A percentile compares a stretch with the other conserved stretches of the same genome.
These are phyloP conservation scores for Thymus mandschuricus DNA, from an alignment of 257 asterid genomes.

Conservation along the genomic window DNA sequence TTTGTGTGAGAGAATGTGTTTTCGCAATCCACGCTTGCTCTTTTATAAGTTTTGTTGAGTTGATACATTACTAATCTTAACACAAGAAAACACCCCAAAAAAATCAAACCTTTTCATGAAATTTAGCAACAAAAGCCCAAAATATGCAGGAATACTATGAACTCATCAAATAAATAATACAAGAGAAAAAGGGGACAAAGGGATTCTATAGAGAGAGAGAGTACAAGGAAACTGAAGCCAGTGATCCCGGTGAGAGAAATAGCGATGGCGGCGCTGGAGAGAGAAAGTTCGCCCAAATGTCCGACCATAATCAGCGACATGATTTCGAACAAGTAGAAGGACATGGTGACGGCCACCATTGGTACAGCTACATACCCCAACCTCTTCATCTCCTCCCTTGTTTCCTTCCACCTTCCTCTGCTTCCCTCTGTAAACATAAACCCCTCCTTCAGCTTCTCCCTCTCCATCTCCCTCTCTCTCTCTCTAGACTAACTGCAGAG, in stretches of 20 bases:
- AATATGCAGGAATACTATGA: not conserved
- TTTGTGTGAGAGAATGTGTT: too few relatives aligned
- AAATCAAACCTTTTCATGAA: not conserved
- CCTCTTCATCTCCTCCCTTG: conserved; percentile 56
- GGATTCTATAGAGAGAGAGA: not conserved
- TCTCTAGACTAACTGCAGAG: not conserved
- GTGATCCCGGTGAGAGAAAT: conserved; percentile 68
- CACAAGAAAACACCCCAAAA: not conserved
- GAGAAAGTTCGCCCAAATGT: conserved; percentile 45
- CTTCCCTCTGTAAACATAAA: conserved; percentile 37
- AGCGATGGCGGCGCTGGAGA: conserved; percentile 78
- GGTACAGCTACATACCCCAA: conserved; percentile 75
- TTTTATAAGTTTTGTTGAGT: too few relatives aligned
- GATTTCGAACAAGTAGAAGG: conserved; percentile 53
- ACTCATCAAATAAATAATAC: not conserved
- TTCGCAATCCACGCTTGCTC: too few relatives aligned
- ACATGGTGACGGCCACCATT: conserved; percentile 66
- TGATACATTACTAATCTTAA: too few relatives aligned
- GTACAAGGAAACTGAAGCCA: conserved; percentile 72
- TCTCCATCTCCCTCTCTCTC: not conserved
- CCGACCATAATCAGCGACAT: conserved; percentile 82
- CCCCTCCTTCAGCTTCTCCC: conserved; percentile 57
- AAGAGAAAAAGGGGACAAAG: not conserved
- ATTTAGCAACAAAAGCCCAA: not conserved
- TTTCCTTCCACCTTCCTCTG: conserved; percentile 41